Base-by-base conservation (phyloP, 345 rosid genomes). In the Durio zibethinus region DNA sequence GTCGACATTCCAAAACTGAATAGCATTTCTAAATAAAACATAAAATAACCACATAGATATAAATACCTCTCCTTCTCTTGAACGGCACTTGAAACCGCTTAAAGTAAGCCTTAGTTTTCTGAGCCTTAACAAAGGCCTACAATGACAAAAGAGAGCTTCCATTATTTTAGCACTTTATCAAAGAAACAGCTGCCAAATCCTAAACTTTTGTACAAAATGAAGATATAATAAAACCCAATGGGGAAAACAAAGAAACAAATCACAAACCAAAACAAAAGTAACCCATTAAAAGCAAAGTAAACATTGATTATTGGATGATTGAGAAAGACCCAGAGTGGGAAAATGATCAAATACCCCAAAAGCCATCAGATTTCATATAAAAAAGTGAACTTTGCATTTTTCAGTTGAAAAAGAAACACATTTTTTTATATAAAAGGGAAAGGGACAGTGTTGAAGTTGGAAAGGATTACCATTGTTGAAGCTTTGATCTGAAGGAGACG, bases 71-170 rank as follows among this genome's bases (percentile, higher is more conserved):
- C 77, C 97, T 85, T 83, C 94, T 90, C 89, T 85, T 92, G 79
- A 45, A 92, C 75, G 89, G 87, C 63, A 92, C 97, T 78, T 92
- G 97, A 66, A 72, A 92, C 82, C 97, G 83, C 90, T 92, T 92
- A 81, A 77, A 92, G 77, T 90, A 92, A 38, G 94, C 89, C 79
- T 16, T 87, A 1, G 82, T 4, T 74, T 88, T 92, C 69, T 88
- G 94, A 77, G 93, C 78, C 83, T 89, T 92, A 70, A 88, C 90
- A 70, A 81, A 92, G 16, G 40, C 91, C 94, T 92, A 81, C 14
- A 66, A 72, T 29, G 47, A 5, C 31, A n/a, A 72, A 63, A 7
- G 18, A 21, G 25, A 29, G 21, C 59, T 57, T 23, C 45, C 43
- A 29, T 61, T 27, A 20, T 20, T 43, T 48, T 29, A 62, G 31